Evolutionary conservation across 2,329 filamentous ascomycete genomes (phyloP).

Genomic region (Colletotrichum phormii): DNA sequence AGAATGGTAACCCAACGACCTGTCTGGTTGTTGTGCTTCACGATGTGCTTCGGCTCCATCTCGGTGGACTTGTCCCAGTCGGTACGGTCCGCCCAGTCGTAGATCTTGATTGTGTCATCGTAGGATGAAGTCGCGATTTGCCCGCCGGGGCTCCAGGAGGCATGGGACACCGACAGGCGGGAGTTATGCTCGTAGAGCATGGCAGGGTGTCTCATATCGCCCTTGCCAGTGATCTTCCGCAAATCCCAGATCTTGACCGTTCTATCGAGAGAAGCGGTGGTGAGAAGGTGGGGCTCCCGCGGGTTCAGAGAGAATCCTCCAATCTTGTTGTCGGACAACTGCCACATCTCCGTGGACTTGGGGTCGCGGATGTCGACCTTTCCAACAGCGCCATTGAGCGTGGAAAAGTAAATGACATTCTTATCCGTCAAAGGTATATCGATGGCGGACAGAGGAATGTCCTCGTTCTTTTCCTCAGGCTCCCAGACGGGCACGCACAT

Average conservation of each 20-base stretch:
- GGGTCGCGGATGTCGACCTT: slow-evolving; percentile 80
- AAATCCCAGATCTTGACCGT: slow-evolving; percentile 94
- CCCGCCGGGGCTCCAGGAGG: slow-evolving; percentile 86
- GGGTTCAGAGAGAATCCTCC: slow-evolving; percentile 92
- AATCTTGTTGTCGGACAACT: slow-evolving; percentile 91
- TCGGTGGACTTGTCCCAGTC: slow-evolving; percentile 66
- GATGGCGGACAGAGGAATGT: slow-evolving; percentile 85
- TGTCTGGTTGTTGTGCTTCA: slow-evolving; percentile 95
- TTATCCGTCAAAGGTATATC: slow-evolving; percentile 80
- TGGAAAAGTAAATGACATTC: slow-evolving; percentile 87
- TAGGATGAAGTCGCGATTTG: slow-evolving; percentile 94
- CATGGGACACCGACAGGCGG: slow-evolving; percentile 89
- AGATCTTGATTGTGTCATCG: slow-evolving; percentile 94
- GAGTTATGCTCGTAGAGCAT: slow-evolving; percentile 86
- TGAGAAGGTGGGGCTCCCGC: slow-evolving; percentile 81
- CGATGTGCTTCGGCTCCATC: slow-evolving; percentile 76
- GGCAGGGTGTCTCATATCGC: slow-evolving; percentile 69
- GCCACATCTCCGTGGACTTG: slow-evolving; percentile 73
- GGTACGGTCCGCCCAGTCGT: slow-evolving; percentile 76
- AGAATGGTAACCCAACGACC: slow-evolving; percentile 90
- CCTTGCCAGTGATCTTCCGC: slow-evolving; percentile 78
- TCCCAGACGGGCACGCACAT: slow-evolving; percentile 86
- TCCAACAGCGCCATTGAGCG: slow-evolving; percentile 83
- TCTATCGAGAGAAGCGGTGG: slow-evolving; percentile 90
- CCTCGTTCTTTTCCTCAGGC: slow-evolving; percentile 74